phyloP scores from a whole-genome alignment of 306 rosid genomes.

The Alnus glutinosa region DNA sequence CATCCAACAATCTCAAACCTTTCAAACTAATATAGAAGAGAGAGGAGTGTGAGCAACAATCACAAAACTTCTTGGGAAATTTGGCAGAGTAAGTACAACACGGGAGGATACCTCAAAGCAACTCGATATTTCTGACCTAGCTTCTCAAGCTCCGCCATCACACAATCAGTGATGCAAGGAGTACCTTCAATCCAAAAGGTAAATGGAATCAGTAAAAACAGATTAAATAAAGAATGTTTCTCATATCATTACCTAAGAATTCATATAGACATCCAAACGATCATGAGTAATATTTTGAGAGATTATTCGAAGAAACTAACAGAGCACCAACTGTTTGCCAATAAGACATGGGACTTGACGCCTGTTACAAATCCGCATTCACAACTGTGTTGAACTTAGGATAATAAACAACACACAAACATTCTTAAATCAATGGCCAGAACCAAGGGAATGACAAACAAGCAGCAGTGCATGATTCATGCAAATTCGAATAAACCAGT shows the following conservation, averaged over 20 bases:
- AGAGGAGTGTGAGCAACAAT: not conserved
- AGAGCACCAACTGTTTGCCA: not conserved
- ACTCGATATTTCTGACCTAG: constrained; percentile 89
- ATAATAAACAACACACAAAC: not conserved
- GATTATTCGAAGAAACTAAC: not conserved
- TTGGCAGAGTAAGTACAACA: not conserved
- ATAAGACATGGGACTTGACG: not conserved
- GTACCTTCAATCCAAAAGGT: constrained; percentile 57
- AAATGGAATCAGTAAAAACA: not conserved
- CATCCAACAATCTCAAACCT: not conserved
- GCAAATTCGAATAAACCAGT: not conserved
- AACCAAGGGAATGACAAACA: not conserved
- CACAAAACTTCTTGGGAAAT: not conserved
- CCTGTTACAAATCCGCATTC: not conserved
- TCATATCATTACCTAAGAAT: not conserved
- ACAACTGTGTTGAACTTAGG: not conserved
- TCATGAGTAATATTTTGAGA: not conserved
- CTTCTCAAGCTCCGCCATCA: constrained; percentile 91
- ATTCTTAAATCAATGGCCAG: not conserved
- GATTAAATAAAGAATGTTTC: not conserved
- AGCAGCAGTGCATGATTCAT: not conserved
- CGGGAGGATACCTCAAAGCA: constrained; percentile 65
- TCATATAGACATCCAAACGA: not conserved
- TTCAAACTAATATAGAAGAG: constrained; percentile 7
- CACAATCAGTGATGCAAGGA: constrained; percentile 95